Conservation (phyloP, 495 filamentous ascomycete genomes). For the Trichocladium uniseriatum region DNA sequence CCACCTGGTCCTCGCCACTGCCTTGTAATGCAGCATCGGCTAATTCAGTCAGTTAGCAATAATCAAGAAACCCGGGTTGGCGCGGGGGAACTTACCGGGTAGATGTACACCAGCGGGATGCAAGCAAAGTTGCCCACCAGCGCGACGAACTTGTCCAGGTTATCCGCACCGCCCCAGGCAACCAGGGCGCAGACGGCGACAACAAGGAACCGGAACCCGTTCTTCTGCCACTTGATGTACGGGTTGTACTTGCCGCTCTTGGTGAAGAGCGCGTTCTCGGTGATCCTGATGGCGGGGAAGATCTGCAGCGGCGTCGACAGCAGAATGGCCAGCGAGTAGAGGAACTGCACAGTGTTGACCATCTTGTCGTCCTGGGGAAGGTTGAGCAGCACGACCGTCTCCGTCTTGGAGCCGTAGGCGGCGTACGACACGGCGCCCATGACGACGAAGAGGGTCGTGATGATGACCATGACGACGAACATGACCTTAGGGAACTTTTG, state of each 20-base stretch:
- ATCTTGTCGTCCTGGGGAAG: conserved; percentile 91
- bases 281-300: conserved; percentile 88
- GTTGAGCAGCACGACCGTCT: conserved; percentile 93
- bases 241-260: conserved; percentile 92
- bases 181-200: conserved; percentile 77
- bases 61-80: not conserved
- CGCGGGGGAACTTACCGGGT: conserved; percentile 60
- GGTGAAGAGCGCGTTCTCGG: conserved; percentile 52
- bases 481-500: conserved; percentile 82
- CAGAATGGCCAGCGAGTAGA: conserved; percentile 91
- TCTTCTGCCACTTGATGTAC: conserved; percentile 98
- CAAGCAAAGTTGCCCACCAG: conserved; percentile 96
- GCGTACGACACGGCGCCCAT: conserved; percentile 94
- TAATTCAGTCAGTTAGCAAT: conserved; percentile 30
- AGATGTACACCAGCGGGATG: conserved; percentile 94
- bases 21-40: conserved; percentile 82
- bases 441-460: conserved; percentile 78
- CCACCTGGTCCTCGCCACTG: conserved; percentile 54
- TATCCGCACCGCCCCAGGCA: conserved; percentile 84
- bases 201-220: conserved; percentile 84
- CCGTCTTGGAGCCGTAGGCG: conserved; percentile 86
- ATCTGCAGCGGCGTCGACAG: conserved; percentile 91
- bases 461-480: conserved; percentile 83
- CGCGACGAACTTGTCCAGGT: conserved; percentile 94
- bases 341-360: conserved; percentile 90